Conservation (phyloP, 2,329 filamentous ascomycete genomes). For the Pyrenophora graminea region DNA sequence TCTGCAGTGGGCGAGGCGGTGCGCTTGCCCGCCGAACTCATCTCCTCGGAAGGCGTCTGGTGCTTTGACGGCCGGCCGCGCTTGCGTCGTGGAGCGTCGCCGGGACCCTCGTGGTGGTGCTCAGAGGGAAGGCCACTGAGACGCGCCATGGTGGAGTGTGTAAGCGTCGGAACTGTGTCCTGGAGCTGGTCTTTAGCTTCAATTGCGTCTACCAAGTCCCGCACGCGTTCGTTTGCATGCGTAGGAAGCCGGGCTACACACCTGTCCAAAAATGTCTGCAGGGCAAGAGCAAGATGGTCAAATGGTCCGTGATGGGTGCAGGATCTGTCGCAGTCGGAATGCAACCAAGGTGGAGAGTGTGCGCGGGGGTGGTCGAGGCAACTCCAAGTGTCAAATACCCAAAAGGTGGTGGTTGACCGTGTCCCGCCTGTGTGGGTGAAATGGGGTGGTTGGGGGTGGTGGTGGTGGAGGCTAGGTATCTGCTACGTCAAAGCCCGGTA, state of each 20-base stretch:
- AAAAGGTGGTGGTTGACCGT: conserved; percentile 4
- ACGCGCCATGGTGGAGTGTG: conserved; percentile 36
- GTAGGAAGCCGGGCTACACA: conserved; percentile 1
- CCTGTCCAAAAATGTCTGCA: conserved; percentile 14
- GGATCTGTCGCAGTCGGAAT: neutral
- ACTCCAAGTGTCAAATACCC: conserved; percentile 4
- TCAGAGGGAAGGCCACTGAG: conserved; percentile 42
- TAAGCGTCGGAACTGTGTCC: neutral
- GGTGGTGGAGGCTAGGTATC: conserved; percentile 6
- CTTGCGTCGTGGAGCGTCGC: conserved; percentile 39
- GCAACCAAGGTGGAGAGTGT: too few relatives aligned
- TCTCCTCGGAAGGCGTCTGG: conserved; percentile 26
- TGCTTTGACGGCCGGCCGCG: conserved; percentile 36
- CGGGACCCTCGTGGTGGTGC: conserved; percentile 43
- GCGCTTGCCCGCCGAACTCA: conserved; percentile 30
- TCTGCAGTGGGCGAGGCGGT: conserved; percentile 35
- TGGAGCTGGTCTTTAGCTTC: neutral
- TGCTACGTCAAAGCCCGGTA: conserved; percentile 17
- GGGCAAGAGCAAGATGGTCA: conserved; percentile 8
- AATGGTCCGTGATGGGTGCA: conserved; percentile 10
- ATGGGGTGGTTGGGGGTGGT: conserved; percentile 16
- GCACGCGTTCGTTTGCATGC: conserved; percentile 2
- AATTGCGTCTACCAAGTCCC: neutral
- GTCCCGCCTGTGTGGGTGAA: conserved; percentile 9
- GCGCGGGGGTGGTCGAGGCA: neutral